Evolutionary conservation across 331 rosid genomes (phyloP), one percentile per base, ranked within the genome.

Genomic region (Telfairia occidentalis): DNA sequence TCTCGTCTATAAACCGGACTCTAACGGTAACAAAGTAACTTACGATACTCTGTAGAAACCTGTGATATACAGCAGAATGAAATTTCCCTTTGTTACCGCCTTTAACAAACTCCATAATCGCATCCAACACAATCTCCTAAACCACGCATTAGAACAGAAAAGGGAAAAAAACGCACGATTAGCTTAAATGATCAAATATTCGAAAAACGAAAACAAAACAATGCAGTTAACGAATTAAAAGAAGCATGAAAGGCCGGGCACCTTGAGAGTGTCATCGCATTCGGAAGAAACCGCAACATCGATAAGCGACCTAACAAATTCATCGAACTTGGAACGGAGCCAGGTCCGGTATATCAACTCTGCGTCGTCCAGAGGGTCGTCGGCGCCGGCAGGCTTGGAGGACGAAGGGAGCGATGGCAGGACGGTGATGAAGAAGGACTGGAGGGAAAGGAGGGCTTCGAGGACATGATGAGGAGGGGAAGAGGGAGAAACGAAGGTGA

Each of bases 271-370:
- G 38, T 87, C 90, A 2, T 87, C 90, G 5, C 83, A 64, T 50
- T 86, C 75, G 5, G 87, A 83, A 26, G 96, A 82, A 1, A 77
- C 78, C 16, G 79, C 72, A 49, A 92, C 77, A 24, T 87, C 87
- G 26, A 90, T 15, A 48, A 95, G 92, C 3, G 86, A 85, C 43
- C 79, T 80, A 13, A 86, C 79, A 77, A 95, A 86, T 55, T 90
- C 89, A 18, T 91, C 93, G 77, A 92, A 95, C 81, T 92, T 91
- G 28, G 96, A 85, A 9, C 96, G 96, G 78, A 90, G 86, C 97
- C 98, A 95, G 1, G 89, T 71, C 37, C 75, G 83, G 87, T 90
- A 91, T 5, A 91, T 90, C 80, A 95, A 75, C 35, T 91, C 87
- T 23, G 92, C 89, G 15, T 88, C 85, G 77, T 82, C 84, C 72